Evolutionary conservation across 2,329 filamentous ascomycete species (phyloP).

Genomic region (Aspergillus ruber): DNA sequence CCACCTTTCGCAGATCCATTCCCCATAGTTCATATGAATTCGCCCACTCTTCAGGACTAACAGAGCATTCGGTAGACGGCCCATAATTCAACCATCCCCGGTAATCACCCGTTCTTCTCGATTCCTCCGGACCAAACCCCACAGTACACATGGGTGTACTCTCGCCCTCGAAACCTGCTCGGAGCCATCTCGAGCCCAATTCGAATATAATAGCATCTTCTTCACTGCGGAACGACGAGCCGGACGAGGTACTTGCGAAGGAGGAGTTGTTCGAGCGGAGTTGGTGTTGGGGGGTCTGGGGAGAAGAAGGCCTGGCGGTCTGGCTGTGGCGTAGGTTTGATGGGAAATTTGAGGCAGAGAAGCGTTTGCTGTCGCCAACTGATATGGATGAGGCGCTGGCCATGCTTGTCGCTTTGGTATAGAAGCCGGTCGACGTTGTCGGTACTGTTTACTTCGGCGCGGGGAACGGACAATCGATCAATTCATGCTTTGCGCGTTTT

Average conservation of each 20-base stretch:
- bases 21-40: constrained; percentile 65
- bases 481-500: background rate
- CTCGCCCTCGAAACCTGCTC: constrained; percentile 82
- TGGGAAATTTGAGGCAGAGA: constrained; percentile 12
- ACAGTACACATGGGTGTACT: constrained; percentile 64
- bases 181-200: constrained; percentile 69
- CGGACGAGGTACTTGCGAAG: constrained; percentile 51
- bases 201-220: constrained; percentile 83
- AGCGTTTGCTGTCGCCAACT: constrained; percentile 19
- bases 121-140: constrained; percentile 67
- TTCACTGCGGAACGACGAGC: constrained; percentile 57
- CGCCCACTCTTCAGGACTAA: constrained; percentile 39
- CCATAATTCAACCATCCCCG: constrained; percentile 59
- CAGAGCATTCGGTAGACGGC: constrained; percentile 32
- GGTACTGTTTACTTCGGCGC: constrained; percentile 4
- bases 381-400: constrained; percentile 14
- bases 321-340: constrained; percentile 26
- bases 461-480: constrained; percentile 8
- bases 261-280: constrained; percentile 47
- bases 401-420: constrained; percentile 9
- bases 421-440: background rate
- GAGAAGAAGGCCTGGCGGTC: constrained; percentile 38
- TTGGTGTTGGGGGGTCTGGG: constrained; percentile 53
- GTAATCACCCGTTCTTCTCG: constrained; percentile 75
- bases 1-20: constrained; percentile 63